Base-by-base conservation (phyloP, 1,284 basidiomycete genomes). In the Pholiota adiposa region DNA sequence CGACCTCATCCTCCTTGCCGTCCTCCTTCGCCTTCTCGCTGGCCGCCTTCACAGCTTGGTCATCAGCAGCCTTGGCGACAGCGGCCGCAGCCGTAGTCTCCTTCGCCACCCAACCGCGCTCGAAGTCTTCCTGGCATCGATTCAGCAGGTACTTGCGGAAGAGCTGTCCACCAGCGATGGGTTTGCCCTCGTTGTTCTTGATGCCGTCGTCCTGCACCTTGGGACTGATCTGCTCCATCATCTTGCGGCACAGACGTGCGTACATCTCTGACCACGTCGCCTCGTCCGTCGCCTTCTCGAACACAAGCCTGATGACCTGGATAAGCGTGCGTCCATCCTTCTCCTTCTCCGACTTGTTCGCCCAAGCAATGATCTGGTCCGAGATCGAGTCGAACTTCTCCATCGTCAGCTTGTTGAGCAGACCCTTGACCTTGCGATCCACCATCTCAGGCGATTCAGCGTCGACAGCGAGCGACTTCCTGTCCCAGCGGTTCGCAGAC, bases 211-310 rank as follows among this genome's bases (percentile, higher is more conserved):
- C 96, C 67, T 89, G 89, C 23, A 98, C 93, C 50, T 90, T 87
- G 41, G 88, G 82, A 67, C 89, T 94, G 69, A 98, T 89, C 70
- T 88, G 85, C 75, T 94, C 93, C 86, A 95, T 92, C 83, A 98
- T 91, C 83, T 96, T 95, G 63, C 93, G 84, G 73, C 96, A 98
- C 49, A 99, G 81, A 53, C 92, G 88, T 27, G 97, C 97, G 74
- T 98, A 98, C 93, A 98, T 97, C 80, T 94, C 93, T 9, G 93
- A 96, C 91, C 93, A 97, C 36, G 90, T 88, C 16, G 94, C 94
- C 76, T 98, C 96, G 76, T 97, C 94, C 21, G 93, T 97, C 3
- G 96, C 96, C 83, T 97, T 97, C 76, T 98, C 96, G 75, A 98
- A 98, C 48, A 98, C 93, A 56, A 98, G 89, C 66, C 90, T 89